A percentile compares a stretch with the other conserved stretches of the same genome.
Conservation (phyloP, 176 grass and related monocot species). For the Zea luxurians region DNA sequence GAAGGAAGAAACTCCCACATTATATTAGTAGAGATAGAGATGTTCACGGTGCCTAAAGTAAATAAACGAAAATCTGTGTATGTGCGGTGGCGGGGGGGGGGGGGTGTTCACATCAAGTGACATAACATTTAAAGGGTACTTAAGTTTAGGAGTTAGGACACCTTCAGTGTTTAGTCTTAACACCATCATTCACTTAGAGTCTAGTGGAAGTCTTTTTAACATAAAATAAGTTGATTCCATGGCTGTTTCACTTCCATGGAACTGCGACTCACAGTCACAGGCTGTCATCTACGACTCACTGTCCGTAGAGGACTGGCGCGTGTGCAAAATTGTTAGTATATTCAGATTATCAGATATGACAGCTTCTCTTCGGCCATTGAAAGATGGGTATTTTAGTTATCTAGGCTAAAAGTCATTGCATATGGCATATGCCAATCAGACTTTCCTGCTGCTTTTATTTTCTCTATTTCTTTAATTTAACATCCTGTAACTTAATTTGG, state of each 20-base stretch:
- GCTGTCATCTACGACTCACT: neutral
- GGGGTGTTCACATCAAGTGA: no score
- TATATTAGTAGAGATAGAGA: no score
- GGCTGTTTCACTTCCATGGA: neutral
- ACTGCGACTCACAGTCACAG: neutral
- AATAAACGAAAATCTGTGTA: no score
- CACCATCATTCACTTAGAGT: neutral
- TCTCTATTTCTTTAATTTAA: conserved; percentile 9
- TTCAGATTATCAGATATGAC: conserved; percentile 21
- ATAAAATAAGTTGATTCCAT: neutral
- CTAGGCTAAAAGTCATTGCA: neutral
- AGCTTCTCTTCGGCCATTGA: neutral
- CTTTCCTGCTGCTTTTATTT: neutral
- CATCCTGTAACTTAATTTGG: neutral
- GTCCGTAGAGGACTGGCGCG: neutral
- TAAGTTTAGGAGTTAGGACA: neutral
- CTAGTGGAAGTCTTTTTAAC: neutral
- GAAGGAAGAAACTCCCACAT: no score
- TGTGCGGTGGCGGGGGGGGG: no score
- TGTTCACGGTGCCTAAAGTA: no score
- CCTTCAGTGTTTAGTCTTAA: neutral
- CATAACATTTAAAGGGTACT: neutral
- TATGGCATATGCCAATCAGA: neutral
- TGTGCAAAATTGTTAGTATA: neutral
- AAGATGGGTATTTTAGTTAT: conserved; percentile 11